Percentiles rank a stretch among this genome's conserved stretches.
These are phyloP conservation scores for Fragilaria crotonensis DNA, from an alignment of 108 stramenopile species.

Conservation along the genomic window DNA sequence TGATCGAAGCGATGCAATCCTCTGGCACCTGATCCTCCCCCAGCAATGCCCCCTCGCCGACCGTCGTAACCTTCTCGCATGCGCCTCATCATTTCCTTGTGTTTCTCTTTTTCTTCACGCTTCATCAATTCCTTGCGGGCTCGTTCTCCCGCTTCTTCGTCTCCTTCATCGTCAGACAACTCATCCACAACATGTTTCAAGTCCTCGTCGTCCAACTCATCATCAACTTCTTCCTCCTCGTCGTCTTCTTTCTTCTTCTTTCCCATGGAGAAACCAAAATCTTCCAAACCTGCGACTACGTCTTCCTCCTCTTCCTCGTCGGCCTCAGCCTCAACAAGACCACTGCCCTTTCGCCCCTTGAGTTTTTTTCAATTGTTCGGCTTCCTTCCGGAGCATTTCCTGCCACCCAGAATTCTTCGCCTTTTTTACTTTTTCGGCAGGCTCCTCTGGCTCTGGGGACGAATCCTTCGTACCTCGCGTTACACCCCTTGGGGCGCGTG, in stretches of 20 bases:
- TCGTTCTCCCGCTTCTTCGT: slow-evolving; percentile 40
- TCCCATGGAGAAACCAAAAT: slow-evolving; percentile 73
- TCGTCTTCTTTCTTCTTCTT: slow-evolving; percentile 71
- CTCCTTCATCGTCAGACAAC: slow-evolving; percentile 75
- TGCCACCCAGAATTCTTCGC: slow-evolving; percentile 69
- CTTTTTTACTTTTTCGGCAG: slow-evolving; percentile 20
- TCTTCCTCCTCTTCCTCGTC: slow-evolving; percentile 92
- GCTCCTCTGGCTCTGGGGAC: neutral
- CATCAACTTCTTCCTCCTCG: too few species aligned
- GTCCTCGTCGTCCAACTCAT: slow-evolving; percentile 77
- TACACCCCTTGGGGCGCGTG: neutral
- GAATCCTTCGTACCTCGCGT: slow-evolving; percentile 9
- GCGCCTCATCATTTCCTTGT: slow-evolving; percentile 82
- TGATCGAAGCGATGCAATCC: slow-evolving; percentile 76
- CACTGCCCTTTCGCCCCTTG: slow-evolving; percentile 40
- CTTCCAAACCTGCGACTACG: slow-evolving; percentile 81
- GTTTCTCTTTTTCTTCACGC: slow-evolving; percentile 76
- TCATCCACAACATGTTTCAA: slow-evolving; percentile 84
- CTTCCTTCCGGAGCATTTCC: slow-evolving; percentile 70
- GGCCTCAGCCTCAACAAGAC: slow-evolving; percentile 70
- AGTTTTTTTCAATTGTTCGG: slow-evolving; percentile 53
- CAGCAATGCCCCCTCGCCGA: slow-evolving; percentile 73
- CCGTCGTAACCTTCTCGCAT: slow-evolving; percentile 90
- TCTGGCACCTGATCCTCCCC: slow-evolving; percentile 62
- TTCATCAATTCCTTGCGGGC: slow-evolving; percentile 50